phyloP scores from a whole-genome alignment of 352 stramenopile genomes.

The Detonula confervacea region DNA sequence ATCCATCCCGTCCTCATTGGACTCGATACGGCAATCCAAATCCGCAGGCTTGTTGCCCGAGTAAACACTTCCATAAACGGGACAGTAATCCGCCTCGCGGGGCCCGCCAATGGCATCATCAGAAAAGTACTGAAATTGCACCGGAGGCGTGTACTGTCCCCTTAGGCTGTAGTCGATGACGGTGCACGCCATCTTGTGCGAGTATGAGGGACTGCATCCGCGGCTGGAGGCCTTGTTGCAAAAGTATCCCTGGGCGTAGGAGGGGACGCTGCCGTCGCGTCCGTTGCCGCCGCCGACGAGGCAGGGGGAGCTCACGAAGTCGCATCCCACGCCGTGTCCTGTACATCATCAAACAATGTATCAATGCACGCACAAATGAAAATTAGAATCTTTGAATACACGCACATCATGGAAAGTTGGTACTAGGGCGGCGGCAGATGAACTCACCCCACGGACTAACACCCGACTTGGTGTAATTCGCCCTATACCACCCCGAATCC shows the following conservation, averaged over 20 bases:
- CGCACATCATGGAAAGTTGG: too few species aligned
- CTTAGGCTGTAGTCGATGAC: slow-evolving; percentile 70
- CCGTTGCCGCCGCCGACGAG: slow-evolving; percentile 50
- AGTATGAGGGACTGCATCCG: slow-evolving; percentile 64
- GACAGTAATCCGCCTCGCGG: slow-evolving; percentile 79
- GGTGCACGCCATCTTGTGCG: too few species aligned
- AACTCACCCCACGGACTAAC: slow-evolving; percentile 47
- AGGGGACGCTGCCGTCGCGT: slow-evolving; percentile 49
- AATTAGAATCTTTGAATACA: too few species aligned
- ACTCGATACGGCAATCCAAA: slow-evolving; percentile 64
- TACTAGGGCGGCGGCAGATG: not conserved
- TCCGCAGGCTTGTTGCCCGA: slow-evolving; percentile 54
- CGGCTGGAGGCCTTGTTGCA: too few species aligned
- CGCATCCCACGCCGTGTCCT: slow-evolving; percentile 60
- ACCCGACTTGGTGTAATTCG: slow-evolving; percentile 70
- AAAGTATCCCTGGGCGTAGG: too few species aligned
- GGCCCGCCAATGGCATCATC: slow-evolving; percentile 66
- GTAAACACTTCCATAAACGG: slow-evolving; percentile 74
- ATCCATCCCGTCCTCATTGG: slow-evolving; percentile 68
- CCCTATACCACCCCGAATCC: slow-evolving; percentile 84
- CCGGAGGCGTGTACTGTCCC: slow-evolving; percentile 47
- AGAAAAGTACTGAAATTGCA: slow-evolving; percentile 75
- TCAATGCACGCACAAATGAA: too few species aligned
- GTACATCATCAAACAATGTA: too few species aligned
- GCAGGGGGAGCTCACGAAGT: slow-evolving; percentile 74